Evolutionary conservation across 2,329 filamentous ascomycete species (phyloP).

Genomic region (Fusarium paranaense): DNA sequence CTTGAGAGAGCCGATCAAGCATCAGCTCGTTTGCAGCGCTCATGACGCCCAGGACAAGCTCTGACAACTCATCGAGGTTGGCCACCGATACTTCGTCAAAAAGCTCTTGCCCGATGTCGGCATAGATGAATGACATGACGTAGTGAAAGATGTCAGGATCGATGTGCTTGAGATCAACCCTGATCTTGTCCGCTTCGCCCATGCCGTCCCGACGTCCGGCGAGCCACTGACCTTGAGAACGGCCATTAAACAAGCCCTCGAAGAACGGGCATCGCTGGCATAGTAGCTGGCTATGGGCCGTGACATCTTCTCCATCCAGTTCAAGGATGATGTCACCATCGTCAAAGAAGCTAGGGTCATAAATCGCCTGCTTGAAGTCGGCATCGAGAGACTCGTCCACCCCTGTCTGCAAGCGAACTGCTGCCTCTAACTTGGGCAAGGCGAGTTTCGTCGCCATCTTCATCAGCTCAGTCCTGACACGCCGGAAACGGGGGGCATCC

Average conservation of each 20-base stretch:
- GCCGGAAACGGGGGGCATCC: conserved; percentile 79
- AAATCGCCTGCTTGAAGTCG: conserved; percentile 78
- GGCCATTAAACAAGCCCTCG: conserved; percentile 87
- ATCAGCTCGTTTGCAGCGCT: conserved; percentile 93
- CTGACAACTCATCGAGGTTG: conserved; percentile 85
- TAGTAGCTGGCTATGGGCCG: conserved; percentile 81
- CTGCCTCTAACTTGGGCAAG: conserved; percentile 78
- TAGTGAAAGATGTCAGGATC: conserved; percentile 78
- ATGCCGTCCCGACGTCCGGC: conserved; percentile 69
- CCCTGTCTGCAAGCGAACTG: conserved; percentile 79
- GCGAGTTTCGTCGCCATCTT: conserved; percentile 79
- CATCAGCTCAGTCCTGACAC: conserved; percentile 88
- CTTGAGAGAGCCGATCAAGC: conserved; percentile 89
- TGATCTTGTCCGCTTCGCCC: conserved; percentile 59
- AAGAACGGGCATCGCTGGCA: conserved; percentile 94
- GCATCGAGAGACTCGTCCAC: conserved; percentile 72
- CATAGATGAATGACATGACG: conserved; percentile 85
- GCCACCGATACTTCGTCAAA: conserved; percentile 81
- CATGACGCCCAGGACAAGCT: conserved; percentile 92
- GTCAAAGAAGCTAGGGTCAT: conserved; percentile 77
- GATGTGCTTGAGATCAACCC: conserved; percentile 87
- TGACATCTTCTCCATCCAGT: conserved; percentile 77
- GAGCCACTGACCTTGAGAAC: conserved; percentile 87
- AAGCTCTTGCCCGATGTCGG: conserved; percentile 81
- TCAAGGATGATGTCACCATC: conserved; percentile 85